A percentile compares a stretch with the other conserved stretches of the same genome.
Evolutionary conservation across 805 yeast species (phyloP).

Genomic region (Jamesozyma hellenica): DNA sequence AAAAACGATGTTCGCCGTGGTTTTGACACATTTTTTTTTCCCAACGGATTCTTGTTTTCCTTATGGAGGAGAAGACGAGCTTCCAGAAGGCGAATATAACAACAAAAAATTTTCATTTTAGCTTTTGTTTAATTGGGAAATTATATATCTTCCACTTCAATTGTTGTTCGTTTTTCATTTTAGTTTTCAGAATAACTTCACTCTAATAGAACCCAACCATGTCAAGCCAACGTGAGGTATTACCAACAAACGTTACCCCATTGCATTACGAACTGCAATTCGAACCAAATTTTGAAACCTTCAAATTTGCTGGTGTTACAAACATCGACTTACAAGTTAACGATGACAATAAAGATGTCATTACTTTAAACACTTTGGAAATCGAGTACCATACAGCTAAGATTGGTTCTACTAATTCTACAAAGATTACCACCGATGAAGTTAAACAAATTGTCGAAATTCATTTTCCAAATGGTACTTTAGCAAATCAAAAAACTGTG

Average conservation of each 20-base stretch:
- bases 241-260: constrained; percentile 62
- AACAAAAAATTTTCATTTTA: too few relatives aligned
- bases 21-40: too few relatives aligned
- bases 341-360: constrained; percentile 34
- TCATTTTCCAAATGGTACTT: constrained; percentile 37
- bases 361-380: constrained; percentile 55
- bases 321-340: constrained; percentile 45
- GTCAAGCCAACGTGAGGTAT: constrained; percentile 31
- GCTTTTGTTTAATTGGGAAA: too few relatives aligned
- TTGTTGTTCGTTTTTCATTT: too few relatives aligned
- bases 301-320: constrained; percentile 48
- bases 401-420: constrained; percentile 31
- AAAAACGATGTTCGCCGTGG: too few relatives aligned
- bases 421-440: constrained; percentile 34
- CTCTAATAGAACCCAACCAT: constrained; percentile 3
- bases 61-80: too few relatives aligned
- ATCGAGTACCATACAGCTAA: constrained; percentile 48
- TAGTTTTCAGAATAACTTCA: too few relatives aligned
- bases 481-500: constrained; percentile 28
- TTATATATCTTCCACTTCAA: too few relatives aligned
- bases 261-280: constrained; percentile 57
- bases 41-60: too few relatives aligned
- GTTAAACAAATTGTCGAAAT: constrained; percentile 57
- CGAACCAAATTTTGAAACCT: constrained; percentile 49
- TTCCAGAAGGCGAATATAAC: too few relatives aligned